Evolutionary conservation across 495 filamentous ascomycete genomes (phyloP).

Genomic region (Bryoglossum gracile): DNA sequence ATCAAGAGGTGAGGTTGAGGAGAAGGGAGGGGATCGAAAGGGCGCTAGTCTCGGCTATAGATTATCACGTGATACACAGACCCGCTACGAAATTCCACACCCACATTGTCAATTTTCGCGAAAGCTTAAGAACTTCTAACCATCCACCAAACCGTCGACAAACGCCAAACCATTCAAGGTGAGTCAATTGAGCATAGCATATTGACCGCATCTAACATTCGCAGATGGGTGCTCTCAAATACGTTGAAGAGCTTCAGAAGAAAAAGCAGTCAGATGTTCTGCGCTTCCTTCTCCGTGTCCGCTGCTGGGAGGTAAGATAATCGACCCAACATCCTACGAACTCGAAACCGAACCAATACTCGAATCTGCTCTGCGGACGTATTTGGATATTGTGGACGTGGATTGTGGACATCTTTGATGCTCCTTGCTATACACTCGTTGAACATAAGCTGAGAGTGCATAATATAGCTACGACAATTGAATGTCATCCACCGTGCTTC

Average conservation of each 20-base stretch:
- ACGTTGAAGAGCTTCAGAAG: slow-evolving; percentile 99
- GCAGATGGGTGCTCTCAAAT: slow-evolving; percentile 98
- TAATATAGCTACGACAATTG: slow-evolving; percentile 98
- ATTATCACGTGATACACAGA: too few species aligned
- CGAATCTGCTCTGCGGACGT: slow-evolving; percentile 21
- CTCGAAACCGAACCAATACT: slow-evolving; percentile 22
- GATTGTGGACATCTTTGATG: slow-evolving; percentile 29
- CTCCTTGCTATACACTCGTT: slow-evolving; percentile 93
- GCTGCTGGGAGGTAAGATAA: slow-evolving; percentile 99
- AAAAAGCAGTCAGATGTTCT: slow-evolving; percentile 99
- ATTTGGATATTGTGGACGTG: slow-evolving; percentile 22
- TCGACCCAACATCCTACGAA: slow-evolving; percentile 11
- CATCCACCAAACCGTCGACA: too few species aligned
- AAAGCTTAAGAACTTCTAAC: too few species aligned
- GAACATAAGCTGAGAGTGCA: slow-evolving; percentile 99
- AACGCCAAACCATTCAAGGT: too few species aligned
- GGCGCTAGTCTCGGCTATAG: too few species aligned
- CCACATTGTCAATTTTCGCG: too few species aligned
- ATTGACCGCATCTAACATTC: too few species aligned
- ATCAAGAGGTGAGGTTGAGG: too few species aligned
- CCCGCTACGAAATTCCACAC: too few species aligned
- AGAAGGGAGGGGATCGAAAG: too few species aligned
- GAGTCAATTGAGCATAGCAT: too few species aligned
- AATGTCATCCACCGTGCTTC: slow-evolving; percentile 99
- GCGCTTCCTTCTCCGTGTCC: slow-evolving; percentile 98